Evolutionary conservation across 805 yeast species (phyloP).

Genomic region (Candida tibetensis): DNA sequence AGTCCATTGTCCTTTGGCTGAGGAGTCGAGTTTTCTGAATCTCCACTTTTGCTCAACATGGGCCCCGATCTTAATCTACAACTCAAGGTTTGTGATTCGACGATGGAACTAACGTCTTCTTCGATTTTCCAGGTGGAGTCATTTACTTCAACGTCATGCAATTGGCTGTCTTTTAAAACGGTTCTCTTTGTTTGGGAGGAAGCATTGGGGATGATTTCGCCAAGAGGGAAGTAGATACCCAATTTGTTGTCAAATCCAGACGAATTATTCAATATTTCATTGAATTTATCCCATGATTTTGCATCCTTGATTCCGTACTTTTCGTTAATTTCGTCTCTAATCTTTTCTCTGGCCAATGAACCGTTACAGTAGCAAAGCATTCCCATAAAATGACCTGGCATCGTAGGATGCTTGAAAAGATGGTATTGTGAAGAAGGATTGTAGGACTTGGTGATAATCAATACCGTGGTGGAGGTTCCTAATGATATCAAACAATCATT

Average conservation of each 20-base stretch:
- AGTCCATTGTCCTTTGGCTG: slow-evolving; percentile 5
- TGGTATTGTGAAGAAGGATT: slow-evolving; percentile 81
- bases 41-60: slow-evolving; percentile 46
- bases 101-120: slow-evolving; percentile 69
- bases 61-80: slow-evolving; percentile 81
- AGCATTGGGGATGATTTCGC: slow-evolving; percentile 89
- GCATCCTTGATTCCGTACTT: slow-evolving; percentile 29
- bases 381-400: slow-evolving; percentile 77
- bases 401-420: slow-evolving; percentile 82
- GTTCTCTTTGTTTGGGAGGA: slow-evolving; percentile 60
- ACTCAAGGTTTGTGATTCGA: slow-evolving; percentile 84
- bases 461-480: slow-evolving; percentile 90
- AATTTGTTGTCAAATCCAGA: slow-evolving; percentile 43
- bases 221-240: slow-evolving; percentile 82
- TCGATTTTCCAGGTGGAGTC: slow-evolving; percentile 44
- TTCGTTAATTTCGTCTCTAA: slow-evolving; percentile 61
- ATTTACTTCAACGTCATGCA: slow-evolving; percentile 19
- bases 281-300: slow-evolving; percentile 60
- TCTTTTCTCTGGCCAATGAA: slow-evolving; percentile 75
- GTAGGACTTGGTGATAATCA: slow-evolving; percentile 74
- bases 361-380: slow-evolving; percentile 96
- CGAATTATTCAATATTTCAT: slow-evolving; percentile 46
- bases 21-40: slow-evolving; percentile 3
- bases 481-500: slow-evolving; percentile 78
- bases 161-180: slow-evolving; percentile 29